phyloP scores from a whole-genome alignment of 202 grass and related monocot species.

The Setaria italica region DNA sequence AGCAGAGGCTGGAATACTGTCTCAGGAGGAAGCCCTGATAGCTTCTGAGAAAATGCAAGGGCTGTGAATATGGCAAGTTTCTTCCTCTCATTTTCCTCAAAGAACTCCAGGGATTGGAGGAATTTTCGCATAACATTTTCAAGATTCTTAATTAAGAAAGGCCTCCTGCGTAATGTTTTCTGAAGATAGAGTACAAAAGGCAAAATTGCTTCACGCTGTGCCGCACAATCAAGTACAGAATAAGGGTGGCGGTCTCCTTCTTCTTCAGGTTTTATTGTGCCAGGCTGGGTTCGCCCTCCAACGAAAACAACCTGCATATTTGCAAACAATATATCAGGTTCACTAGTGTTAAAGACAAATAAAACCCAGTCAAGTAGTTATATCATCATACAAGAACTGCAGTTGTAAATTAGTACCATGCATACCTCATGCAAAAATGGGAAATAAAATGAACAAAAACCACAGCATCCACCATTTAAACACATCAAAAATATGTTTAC shows the following conservation, averaged over 20 bases:
- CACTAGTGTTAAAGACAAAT: neutral
- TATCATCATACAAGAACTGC: slow-evolving; percentile 4
- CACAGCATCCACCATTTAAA: neutral
- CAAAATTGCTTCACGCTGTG: slow-evolving; percentile 75
- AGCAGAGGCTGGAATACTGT: slow-evolving; percentile 86
- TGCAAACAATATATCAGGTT: neutral
- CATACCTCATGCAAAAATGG: neutral
- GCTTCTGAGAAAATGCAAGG: slow-evolving; percentile 91
- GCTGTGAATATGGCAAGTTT: slow-evolving; percentile 90
- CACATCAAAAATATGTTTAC: neutral
- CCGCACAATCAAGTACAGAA: slow-evolving; percentile 74
- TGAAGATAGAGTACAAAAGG: slow-evolving; percentile 81
- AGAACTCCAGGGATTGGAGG: slow-evolving; percentile 88
- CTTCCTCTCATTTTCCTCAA: slow-evolving; percentile 85
- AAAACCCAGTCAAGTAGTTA: neutral
- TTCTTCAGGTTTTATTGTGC: slow-evolving; percentile 87
- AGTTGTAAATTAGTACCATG: neutral
- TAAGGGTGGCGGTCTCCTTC: slow-evolving; percentile 80
- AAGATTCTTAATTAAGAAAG: slow-evolving; percentile 91
- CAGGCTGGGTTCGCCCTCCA: slow-evolving; percentile 86
- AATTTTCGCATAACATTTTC: slow-evolving; percentile 95
- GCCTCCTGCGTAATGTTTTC: slow-evolving; percentile 80
- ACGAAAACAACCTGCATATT: slow-evolving; percentile 75
- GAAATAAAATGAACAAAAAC: neutral
- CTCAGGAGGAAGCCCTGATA: slow-evolving; percentile 82